Base-by-base conservation (phyloP, 768 basidiomycete species). In the Gloeostereum incarnatum region DNA sequence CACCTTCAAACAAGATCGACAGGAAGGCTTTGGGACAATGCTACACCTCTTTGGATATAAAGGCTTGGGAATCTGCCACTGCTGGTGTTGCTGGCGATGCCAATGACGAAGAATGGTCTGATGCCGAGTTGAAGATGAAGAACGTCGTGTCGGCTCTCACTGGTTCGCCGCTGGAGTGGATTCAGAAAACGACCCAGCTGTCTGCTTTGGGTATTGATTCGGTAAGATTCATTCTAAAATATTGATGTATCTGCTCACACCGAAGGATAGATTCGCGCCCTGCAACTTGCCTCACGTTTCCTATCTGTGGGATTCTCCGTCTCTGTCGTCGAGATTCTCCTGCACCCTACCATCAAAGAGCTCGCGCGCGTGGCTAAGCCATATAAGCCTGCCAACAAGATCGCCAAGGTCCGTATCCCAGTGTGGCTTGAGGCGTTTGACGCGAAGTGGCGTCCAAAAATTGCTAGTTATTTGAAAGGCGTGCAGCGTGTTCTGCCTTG, bases 191-290 rank as follows among this genome's bases (percentile, higher is more conserved):
- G 31, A 40, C 39, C 14, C 39, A n/a, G 10, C 34, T 40, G 20
- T 31, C 40, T 35, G 40, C 40, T 13, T 33, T 41, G n/a, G 40
- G 40, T 9, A 23, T 41, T 5, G 40, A 41, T 20, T 41, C 40
- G 23, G 40, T 41, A 11, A 41, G 40, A 21, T 19, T 13, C 17
- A 18, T 3, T 27, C 3, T 16, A 20, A 20, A n/a, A n/a, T n/a
- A n/a, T n/a, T n/a, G n/a, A n/a, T n/a, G n/a, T n/a, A n/a, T n/a
- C n/a, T n/a, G n/a, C n/a, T n/a, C n/a, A n/a, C n/a, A n/a, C n/a
- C n/a, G n/a, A n/a, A n/a, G n/a, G n/a, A n/a, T n/a, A n/a, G 39
- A 19, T 40, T 31, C 39, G 39, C 14, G 39, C 39, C 10, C 21
- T 40, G 6, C 39, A 40, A 22, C 18, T 41, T 41, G 19, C 40